phyloP scores from a whole-genome alignment of 441 rosid species.

The Erodium chrysanthum region DNA sequence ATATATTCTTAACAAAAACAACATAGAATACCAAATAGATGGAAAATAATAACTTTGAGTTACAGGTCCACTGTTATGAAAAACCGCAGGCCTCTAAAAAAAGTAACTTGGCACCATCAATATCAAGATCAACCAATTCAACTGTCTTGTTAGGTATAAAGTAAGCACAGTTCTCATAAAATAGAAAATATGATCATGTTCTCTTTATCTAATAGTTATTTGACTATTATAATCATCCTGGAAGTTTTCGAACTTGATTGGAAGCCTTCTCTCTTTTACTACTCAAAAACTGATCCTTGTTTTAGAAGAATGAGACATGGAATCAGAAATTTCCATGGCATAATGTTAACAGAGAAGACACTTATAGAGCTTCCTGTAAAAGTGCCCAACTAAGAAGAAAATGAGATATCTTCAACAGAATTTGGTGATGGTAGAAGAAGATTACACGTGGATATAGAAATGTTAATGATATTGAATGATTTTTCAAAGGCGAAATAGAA shows the following conservation, averaged over 20 bases:
- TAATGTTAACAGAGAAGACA: not conserved
- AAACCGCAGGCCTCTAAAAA: not conserved
- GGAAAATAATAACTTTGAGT: too few species aligned
- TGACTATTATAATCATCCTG: not conserved
- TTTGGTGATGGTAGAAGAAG: not conserved
- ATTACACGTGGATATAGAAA: not conserved
- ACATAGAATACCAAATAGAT: not conserved
- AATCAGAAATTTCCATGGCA: not conserved
- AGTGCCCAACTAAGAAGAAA: not conserved
- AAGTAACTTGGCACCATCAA: not conserved
- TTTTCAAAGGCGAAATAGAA: not conserved
- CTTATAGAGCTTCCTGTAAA: not conserved
- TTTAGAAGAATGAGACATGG: not conserved
- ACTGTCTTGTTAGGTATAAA: not conserved
- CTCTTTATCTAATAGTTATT: not conserved
- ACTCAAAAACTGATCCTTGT: not conserved
- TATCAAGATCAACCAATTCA: not conserved
- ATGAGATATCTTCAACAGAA: constrained; percentile 1
- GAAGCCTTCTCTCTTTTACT: not conserved
- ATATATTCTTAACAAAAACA: not conserved
- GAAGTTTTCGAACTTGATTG: not conserved
- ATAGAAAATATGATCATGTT: not conserved
- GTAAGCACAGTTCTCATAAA: not conserved
- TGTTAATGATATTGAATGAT: not conserved
- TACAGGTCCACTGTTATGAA: too few species aligned